Evolutionary conservation across 192 early-diverging fungal species (phyloP).

Genomic region (Oehlia diaphana): DNA sequence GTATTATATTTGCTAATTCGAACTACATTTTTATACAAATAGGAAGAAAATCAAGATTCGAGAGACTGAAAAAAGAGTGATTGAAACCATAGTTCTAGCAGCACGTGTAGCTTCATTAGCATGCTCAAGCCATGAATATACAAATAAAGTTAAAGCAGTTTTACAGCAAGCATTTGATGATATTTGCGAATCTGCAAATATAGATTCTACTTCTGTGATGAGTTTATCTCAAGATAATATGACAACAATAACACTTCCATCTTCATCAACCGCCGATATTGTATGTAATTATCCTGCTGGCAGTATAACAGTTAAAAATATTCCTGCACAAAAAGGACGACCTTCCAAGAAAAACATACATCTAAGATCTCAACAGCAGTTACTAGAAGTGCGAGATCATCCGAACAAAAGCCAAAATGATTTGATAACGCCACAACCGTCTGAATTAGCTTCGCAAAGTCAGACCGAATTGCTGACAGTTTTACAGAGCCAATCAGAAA

Average conservation of each 20-base stretch:
- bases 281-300: constrained; percentile 17
- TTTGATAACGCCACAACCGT: no score
- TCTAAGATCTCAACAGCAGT: neutral
- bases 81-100: constrained; percentile 43
- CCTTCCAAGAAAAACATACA: neutral
- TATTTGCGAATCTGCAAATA: constrained; percentile 12
- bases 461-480: no score
- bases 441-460: no score
- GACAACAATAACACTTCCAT: constrained; percentile 1
- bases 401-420: no score
- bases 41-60: constrained; percentile 45
- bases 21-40: neutral
- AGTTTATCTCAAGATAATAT: neutral
- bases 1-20: neutral
- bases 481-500: no score
- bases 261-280: constrained; percentile 4
- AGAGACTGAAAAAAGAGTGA: constrained; percentile 46
- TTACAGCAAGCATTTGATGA: neutral
- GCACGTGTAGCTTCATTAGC: constrained; percentile 47
- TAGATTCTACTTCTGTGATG: neutral
- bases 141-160: constrained; percentile 14
- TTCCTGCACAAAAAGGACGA: constrained; percentile 16
- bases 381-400: no score
- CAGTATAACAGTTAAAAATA: constrained; percentile 14
- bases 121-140: constrained; percentile 39